These are phyloP conservation scores for Penicillium vulpinum DNA, from an alignment of 2,329 filamentous ascomycete species.

Conservation along the genomic window DNA sequence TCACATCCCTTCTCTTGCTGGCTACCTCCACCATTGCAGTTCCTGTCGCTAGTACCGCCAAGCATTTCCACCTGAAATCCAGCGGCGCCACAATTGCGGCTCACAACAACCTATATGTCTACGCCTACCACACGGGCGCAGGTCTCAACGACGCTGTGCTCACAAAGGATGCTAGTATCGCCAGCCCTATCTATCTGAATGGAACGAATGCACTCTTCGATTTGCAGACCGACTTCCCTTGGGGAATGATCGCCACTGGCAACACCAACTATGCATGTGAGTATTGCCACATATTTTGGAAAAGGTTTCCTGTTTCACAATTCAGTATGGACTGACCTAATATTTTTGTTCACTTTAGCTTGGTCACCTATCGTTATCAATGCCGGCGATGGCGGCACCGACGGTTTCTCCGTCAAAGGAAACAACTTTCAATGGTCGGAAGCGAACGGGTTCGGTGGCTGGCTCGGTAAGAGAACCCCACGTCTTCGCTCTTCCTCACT, in stretches of 20 bases:
- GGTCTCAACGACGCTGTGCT: slow-evolving; percentile 42
- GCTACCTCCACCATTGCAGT: slow-evolving; percentile 30
- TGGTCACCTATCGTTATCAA: slow-evolving; percentile 41
- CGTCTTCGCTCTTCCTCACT: not conserved
- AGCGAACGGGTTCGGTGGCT: slow-evolving; percentile 38
- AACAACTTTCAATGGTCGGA: slow-evolving; percentile 30
- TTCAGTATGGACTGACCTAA: not conserved
- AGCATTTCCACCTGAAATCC: slow-evolving; percentile 39
- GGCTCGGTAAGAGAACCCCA: slow-evolving; percentile 36
- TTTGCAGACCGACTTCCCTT: slow-evolving; percentile 31
- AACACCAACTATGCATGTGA: slow-evolving; percentile 39
- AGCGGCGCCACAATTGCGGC: slow-evolving; percentile 23
- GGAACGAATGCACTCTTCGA: slow-evolving; percentile 35
- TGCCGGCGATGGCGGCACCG: slow-evolving; percentile 27
- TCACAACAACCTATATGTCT: slow-evolving; percentile 41
- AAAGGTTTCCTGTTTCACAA: not conserved
- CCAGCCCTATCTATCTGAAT: slow-evolving; percentile 34
- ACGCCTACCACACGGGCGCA: slow-evolving; percentile 44
- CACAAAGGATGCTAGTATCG: slow-evolving; percentile 21
- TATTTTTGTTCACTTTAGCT: slow-evolving; percentile 22
- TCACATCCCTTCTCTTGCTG: slow-evolving; percentile 31
- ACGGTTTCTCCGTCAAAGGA: slow-evolving; percentile 34
- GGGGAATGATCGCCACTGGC: slow-evolving; percentile 31
- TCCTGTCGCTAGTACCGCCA: slow-evolving; percentile 25
- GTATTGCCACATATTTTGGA: slow-evolving; percentile 15